Percentiles rank a stretch among this genome's conserved stretches.
Conservation (phyloP, 768 basidiomycete genomes). For the Leucocoprinus birnbaumii region DNA sequence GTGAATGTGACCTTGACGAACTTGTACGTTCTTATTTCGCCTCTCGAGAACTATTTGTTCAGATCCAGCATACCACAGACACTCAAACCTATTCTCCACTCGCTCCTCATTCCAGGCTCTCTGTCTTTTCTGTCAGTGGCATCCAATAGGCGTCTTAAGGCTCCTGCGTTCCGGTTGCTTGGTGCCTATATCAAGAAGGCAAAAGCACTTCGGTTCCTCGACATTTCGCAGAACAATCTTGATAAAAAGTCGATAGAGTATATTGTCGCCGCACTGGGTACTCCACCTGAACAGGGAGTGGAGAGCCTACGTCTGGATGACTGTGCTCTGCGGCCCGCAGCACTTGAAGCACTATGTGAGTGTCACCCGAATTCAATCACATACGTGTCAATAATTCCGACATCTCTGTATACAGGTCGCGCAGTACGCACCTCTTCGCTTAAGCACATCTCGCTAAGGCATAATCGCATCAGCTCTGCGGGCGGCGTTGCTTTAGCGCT, state of each 20-base stretch:
- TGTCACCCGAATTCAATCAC: slow-evolving; percentile 10
- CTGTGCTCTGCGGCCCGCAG: slow-evolving; percentile 69
- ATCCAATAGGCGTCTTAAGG: slow-evolving; percentile 80
- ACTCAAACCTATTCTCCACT: slow-evolving; percentile 87
- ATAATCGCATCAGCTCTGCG: slow-evolving; percentile 80
- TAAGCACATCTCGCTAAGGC: slow-evolving; percentile 84
- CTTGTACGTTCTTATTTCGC: slow-evolving; percentile 42
- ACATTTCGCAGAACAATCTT: slow-evolving; percentile 81
- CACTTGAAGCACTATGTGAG: slow-evolving; percentile 80
- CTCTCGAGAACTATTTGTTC: not conserved
- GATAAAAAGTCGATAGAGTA: slow-evolving; percentile 87
- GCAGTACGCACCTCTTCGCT: slow-evolving; percentile 81
- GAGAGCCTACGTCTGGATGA: slow-evolving; percentile 88
- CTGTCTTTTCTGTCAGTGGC: slow-evolving; percentile 84
- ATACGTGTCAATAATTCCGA: not conserved
- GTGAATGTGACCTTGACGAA: slow-evolving; percentile 87
- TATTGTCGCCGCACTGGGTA: slow-evolving; percentile 65
- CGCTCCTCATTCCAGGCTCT: slow-evolving; percentile 79
- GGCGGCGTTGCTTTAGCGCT: slow-evolving; percentile 91
- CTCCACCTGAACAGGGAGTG: slow-evolving; percentile 52
- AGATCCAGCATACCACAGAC: slow-evolving; percentile 38
- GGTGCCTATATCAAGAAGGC: slow-evolving; percentile 84
- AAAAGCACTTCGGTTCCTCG: slow-evolving; percentile 77
- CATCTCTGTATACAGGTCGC: slow-evolving; percentile 48
- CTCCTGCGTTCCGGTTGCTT: slow-evolving; percentile 71